Evolutionary conservation across 495 filamentous ascomycete genomes (phyloP).

Genomic region (Neurospora sp.): DNA sequence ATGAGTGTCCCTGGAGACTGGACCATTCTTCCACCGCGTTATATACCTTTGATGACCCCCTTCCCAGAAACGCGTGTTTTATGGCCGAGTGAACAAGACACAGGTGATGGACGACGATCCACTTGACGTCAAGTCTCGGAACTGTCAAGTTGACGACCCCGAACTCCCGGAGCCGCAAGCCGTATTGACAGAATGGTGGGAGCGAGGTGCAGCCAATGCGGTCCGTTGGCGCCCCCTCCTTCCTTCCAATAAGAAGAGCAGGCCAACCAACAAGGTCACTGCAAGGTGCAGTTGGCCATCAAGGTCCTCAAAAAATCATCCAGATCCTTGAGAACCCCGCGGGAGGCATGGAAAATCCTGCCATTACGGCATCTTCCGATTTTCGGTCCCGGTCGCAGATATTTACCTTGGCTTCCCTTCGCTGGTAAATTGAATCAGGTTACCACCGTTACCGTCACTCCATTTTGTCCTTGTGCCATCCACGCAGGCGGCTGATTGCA

Average conservation of each 20-base stretch:
- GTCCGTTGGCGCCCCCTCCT: background rate
- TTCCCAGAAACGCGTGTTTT: background rate
- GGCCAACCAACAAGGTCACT: background rate
- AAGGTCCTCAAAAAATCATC: background rate
- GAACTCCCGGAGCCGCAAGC: background rate
- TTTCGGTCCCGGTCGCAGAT: background rate
- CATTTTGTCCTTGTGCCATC: background rate
- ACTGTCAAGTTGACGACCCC: background rate
- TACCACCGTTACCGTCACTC: background rate
- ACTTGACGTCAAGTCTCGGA: background rate
- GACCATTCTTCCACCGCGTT: background rate
- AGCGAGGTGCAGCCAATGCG: background rate
- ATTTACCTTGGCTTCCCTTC: background rate
- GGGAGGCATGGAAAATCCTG: background rate
- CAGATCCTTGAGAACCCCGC: background rate
- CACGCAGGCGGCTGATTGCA: background rate
- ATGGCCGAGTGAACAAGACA: background rate
- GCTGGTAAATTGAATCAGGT: background rate
- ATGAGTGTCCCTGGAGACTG: background rate
- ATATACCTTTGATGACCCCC: background rate
- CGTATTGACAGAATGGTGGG: background rate
- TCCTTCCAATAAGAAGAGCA: background rate
- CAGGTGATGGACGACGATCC: background rate
- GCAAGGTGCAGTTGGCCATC: background rate
- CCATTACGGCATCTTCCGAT: background rate